Evolutionary conservation across 1,284 basidiomycete species (phyloP).

Genomic region (Rhizoctonia solani): DNA sequence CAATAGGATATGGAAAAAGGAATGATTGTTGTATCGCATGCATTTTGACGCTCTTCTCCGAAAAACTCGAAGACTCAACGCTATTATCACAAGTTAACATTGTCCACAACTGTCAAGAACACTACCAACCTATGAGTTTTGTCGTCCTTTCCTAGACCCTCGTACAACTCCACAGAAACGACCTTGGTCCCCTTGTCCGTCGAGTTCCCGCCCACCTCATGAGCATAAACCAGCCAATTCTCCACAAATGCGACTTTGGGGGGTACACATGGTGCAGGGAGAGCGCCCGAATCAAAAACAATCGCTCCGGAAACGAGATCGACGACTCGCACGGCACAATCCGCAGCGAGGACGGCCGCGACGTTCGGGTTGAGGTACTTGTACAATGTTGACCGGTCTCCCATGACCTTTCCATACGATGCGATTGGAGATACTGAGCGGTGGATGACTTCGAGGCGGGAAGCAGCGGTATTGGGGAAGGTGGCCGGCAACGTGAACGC

Average conservation of each 20-base stretch:
- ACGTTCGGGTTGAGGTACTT: conserved; percentile 92
- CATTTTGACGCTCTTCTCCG: conserved; percentile 56
- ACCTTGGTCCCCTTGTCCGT: conserved; percentile 69
- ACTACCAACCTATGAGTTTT: conserved; percentile 68
- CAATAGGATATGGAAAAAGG: conserved; percentile 69
- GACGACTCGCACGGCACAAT: conserved; percentile 73
- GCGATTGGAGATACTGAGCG: conserved; percentile 61
- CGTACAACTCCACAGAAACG: conserved; percentile 86
- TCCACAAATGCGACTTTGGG: conserved; percentile 69
- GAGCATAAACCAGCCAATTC: conserved; percentile 93
- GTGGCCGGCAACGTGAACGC: conserved; percentile 45
- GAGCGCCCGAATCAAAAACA: conserved; percentile 65
- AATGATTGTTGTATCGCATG: conserved; percentile 72
- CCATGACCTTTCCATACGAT: conserved; percentile 80
- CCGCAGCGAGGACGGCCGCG: conserved; percentile 62
- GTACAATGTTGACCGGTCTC: conserved; percentile 87
- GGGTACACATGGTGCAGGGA: conserved; percentile 45
- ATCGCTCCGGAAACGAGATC: conserved; percentile 79
- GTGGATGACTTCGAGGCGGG: conserved; percentile 42
- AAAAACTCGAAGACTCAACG: conserved; percentile 57
- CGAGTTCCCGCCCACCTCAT: conserved; percentile 56
- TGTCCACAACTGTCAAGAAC: conserved; percentile 22
- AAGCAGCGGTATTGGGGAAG: conserved; percentile 63
- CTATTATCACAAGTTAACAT: conserved; percentile 18
- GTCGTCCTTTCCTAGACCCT: conserved; percentile 65